phyloP scores from a whole-genome alignment of 192 early-diverging fungal species.

The Podila minutissima region DNA sequence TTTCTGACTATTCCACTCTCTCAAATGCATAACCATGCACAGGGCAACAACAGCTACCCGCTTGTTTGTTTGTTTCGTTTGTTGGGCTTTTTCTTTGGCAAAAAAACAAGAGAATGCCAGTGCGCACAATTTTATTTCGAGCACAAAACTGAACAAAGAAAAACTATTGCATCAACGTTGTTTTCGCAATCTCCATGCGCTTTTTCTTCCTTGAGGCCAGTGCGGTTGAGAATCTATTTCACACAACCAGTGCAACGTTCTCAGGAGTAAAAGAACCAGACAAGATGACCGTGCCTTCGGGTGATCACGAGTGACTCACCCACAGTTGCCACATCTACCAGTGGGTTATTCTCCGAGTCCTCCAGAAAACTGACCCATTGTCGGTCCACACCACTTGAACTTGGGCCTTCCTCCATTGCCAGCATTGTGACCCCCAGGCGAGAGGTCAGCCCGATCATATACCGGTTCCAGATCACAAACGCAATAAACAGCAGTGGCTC shows the following conservation, averaged over 20 bases:
- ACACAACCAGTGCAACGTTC: too few species aligned
- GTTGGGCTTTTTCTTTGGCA: too few species aligned
- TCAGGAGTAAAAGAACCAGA: constrained; percentile 26
- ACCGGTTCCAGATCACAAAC: constrained; percentile 44
- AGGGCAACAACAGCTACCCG: too few species aligned
- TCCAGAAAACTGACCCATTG: constrained; percentile 33
- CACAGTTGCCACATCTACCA: constrained; percentile 34
- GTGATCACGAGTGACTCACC: constrained; percentile 30
- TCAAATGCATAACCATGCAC: too few species aligned
- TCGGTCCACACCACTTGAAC: not conserved
- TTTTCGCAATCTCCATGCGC: not conserved
- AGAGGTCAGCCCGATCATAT: constrained; percentile 15
- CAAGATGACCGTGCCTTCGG: constrained; percentile 8
- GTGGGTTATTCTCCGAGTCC: constrained; percentile 4
- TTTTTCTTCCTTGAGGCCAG: too few species aligned
- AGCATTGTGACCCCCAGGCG: constrained; percentile 14
- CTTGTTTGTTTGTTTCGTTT: too few species aligned
- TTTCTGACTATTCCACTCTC: too few species aligned
- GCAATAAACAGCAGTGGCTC: constrained; percentile 25
- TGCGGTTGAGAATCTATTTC: too few species aligned
- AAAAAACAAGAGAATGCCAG: too few species aligned
- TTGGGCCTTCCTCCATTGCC: constrained; percentile 13
- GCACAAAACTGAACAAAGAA: too few species aligned
- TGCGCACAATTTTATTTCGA: too few species aligned
- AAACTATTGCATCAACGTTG: too few species aligned